A percentile compares a stretch with the other conserved stretches of the same genome.
These are phyloP conservation scores for Davidsoniella eucalypti DNA, from an alignment of 2,329 filamentous ascomycete species.

Conservation along the genomic window DNA sequence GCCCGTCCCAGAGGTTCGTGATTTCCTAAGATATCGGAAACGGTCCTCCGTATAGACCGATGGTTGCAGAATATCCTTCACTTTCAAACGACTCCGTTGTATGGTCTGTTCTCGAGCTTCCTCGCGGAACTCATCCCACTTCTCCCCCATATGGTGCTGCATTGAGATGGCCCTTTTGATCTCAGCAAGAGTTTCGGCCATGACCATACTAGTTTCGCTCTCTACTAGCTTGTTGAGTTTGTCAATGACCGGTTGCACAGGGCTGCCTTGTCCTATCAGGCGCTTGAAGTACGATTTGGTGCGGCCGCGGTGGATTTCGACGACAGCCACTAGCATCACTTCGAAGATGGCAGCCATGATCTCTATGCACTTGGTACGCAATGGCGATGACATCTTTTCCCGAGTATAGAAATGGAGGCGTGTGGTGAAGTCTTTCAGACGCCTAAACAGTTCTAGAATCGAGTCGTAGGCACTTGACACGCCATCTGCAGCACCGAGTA, in stretches of 20 bases:
- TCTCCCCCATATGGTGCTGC: conserved; percentile 22
- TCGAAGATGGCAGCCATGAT: conserved; percentile 29
- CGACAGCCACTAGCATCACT: conserved; percentile 27
- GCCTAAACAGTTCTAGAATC: conserved; percentile 28
- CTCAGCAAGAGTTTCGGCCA: conserved; percentile 27
- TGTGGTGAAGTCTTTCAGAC: conserved; percentile 27
- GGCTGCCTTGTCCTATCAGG: conserved; percentile 24
- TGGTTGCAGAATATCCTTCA: conserved; percentile 26
- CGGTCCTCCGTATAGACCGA: conserved; percentile 28
- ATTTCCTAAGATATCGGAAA: conserved; percentile 25
- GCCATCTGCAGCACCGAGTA: conserved; percentile 28
- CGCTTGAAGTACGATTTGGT: conserved; percentile 26
- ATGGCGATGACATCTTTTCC: conserved; percentile 22
- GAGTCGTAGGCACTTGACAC: conserved; percentile 29
- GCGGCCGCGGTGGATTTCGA: conserved; percentile 25
- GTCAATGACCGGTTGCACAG: conserved; percentile 24
- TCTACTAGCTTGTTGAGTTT: conserved; percentile 26
- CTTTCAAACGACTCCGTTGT: conserved; percentile 21
- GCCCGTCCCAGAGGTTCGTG: conserved; percentile 25
- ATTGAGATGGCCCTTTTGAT: conserved; percentile 23
- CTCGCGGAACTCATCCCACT: conserved; percentile 20
- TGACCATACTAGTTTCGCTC: conserved; percentile 26
- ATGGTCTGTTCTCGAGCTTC: conserved; percentile 22
- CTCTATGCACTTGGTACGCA: conserved; percentile 24
- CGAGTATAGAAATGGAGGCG: conserved; percentile 26